Percentiles rank a stretch among this genome's conserved stretches.
Evolutionary conservation across 495 filamentous ascomycete genomes (phyloP).

Genomic region (Penicillium bovifimosum): DNA sequence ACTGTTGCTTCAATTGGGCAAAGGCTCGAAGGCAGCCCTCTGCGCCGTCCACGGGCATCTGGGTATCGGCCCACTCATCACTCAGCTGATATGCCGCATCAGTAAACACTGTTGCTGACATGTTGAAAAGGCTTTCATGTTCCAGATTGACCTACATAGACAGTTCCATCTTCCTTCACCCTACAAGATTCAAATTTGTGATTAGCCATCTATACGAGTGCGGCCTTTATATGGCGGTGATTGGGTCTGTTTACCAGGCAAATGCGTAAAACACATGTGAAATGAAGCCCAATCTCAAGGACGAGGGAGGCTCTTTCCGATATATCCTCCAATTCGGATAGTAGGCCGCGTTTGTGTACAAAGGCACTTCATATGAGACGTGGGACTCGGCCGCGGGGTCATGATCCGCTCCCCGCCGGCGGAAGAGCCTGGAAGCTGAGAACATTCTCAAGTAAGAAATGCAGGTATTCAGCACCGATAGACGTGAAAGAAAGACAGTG

Average conservation of each 20-base stretch:
- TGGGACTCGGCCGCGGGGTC: conserved; percentile 23
- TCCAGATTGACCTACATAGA: conserved; percentile 56
- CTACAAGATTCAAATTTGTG: conserved; percentile 39
- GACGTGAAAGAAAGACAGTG: background rate
- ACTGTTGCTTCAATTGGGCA: conserved; percentile 63
- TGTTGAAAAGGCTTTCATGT: conserved; percentile 1
- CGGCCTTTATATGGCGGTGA: conserved; percentile 5
- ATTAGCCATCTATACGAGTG: conserved; percentile 23
- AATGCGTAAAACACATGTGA: conserved; percentile 89
- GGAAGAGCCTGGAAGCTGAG: conserved; percentile 19
- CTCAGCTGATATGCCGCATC: conserved; percentile 54
- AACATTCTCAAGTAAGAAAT: conserved; percentile 12
- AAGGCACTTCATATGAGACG: conserved; percentile 35
- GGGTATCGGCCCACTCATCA: conserved; percentile 79
- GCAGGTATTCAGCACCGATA: background rate
- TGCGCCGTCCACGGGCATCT: conserved; percentile 72
- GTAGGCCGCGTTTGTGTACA: conserved; percentile 70
- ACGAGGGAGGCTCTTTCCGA: conserved; percentile 68
- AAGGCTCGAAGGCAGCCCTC: conserved; percentile 75
- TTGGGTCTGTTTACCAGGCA: conserved; percentile 51
- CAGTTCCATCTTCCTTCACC: conserved; percentile 70
- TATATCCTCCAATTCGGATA: conserved; percentile 86
- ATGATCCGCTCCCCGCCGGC: conserved; percentile 12
- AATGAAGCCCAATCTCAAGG: conserved; percentile 61
- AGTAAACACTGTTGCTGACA: conserved; percentile 11